Evolutionary conservation across 805 yeast genomes (phyloP).

Genomic region (Geotrichum ghanense): DNA sequence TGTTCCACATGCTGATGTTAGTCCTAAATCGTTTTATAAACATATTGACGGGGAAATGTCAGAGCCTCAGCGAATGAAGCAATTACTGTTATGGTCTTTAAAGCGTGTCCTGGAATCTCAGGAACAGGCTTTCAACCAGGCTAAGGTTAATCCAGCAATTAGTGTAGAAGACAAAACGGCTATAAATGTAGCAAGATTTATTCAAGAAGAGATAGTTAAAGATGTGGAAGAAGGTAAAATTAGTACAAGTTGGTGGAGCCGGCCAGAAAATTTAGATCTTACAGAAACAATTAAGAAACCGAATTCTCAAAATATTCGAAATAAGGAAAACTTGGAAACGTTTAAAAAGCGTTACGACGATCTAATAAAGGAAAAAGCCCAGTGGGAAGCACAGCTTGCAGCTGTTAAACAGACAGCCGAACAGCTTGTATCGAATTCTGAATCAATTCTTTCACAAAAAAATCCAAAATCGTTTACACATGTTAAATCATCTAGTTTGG

Average conservation of each 20-base stretch:
- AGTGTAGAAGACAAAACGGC: constrained; percentile 18
- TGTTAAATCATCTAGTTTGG: no score
- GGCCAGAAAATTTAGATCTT: constrained; percentile 21
- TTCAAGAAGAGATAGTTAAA: constrained; percentile 49
- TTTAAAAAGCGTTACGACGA: constrained; percentile 34
- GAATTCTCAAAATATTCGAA: constrained; percentile 48
- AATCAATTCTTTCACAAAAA: neutral
- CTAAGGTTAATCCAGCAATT: constrained; percentile 17
- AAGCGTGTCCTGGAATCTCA: constrained; percentile 32
- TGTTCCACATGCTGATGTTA: constrained; percentile 53
- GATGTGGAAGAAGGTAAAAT: constrained; percentile 51
- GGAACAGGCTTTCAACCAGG: constrained; percentile 16
- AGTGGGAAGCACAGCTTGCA: constrained; percentile 29
- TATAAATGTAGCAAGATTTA: constrained; percentile 39
- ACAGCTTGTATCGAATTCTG: neutral
- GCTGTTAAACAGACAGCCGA: neutral
- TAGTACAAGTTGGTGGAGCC: constrained; percentile 58
- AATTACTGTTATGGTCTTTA: constrained; percentile 57
- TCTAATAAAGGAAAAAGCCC: constrained; percentile 35
- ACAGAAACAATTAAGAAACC: constrained; percentile 27
- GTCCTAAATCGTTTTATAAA: constrained; percentile 44
- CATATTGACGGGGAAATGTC: constrained; percentile 51
- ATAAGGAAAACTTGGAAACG: constrained; percentile 35
- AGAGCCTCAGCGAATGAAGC: constrained; percentile 65
- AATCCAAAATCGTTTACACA: no score